Evolutionary conservation across 139 green algal genomes (phyloP).

Genomic region (Picochlorum sp.): DNA sequence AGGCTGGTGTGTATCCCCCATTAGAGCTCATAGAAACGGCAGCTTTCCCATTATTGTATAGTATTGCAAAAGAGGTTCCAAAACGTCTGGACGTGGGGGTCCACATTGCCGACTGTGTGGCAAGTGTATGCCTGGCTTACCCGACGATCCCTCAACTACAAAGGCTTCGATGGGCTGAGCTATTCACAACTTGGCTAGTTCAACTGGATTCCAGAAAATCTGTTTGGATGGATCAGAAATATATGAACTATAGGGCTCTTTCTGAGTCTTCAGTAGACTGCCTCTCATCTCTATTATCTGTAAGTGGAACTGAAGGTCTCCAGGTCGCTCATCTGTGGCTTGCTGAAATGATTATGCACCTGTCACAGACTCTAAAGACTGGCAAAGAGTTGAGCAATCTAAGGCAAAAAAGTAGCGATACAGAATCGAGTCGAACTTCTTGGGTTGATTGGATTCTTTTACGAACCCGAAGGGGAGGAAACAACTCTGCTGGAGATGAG

Average conservation of each 20-base stretch:
- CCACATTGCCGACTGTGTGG: background rate
- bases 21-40: slow-evolving; percentile 8
- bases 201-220: slow-evolving; percentile 3
- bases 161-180: background rate
- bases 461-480: no score
- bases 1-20: slow-evolving; percentile 8
- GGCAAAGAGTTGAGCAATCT: background rate
- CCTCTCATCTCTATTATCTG: slow-evolving; percentile 22
- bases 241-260: background rate
- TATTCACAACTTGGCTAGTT: background rate
- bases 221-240: slow-evolving; percentile 18
- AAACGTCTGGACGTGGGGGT: background rate
- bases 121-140: background rate
- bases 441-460: no score
- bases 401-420: background rate
- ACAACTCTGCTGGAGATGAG: no score
- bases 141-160: background rate
- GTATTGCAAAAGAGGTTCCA: slow-evolving; percentile 12
- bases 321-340: slow-evolving; percentile 57
- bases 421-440: background rate
- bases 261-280: background rate
- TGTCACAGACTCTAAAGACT: slow-evolving; percentile 28
- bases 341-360: slow-evolving; percentile 38
- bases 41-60: slow-evolving; percentile 27
- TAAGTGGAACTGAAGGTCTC: slow-evolving; percentile 28